Base-by-base conservation (phyloP, 331 rosid genomes). In the Pyracantha coccinea region DNA sequence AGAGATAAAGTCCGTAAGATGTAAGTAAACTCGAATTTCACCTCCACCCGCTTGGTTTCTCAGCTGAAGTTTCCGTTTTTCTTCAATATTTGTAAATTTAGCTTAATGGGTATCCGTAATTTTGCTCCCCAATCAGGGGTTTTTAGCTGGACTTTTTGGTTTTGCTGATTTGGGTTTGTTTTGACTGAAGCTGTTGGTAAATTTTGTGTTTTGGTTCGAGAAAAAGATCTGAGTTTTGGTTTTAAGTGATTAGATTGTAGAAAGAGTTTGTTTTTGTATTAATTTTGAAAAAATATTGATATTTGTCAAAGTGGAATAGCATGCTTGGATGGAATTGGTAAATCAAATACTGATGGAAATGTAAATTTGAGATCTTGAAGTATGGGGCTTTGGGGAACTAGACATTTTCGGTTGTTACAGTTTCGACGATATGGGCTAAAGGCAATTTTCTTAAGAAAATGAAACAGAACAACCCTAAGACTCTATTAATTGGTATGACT, bases 1-100 rank as follows among this genome's bases (percentile, higher is more conserved):
- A 82, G 87, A 86, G 91, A 93, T 52, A 90, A 88, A 83, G 98
- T 89, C 76, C 98, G 96, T 66, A 85, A 82, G 63, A 92, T 94
- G 97, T 92, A 84, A 76, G 97, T 90, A 85, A 76, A 84, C 28
- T 33, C 14, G 32, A 15, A 24, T 64, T 71, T 72, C 45, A 20
- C 47, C 60, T 8, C 59, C 24, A 27, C 75, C 44, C 67, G 5
- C 29, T 68, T 24, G 6, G 16, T 61, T 14, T 32, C n/a, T 69
- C 58, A 27, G 32, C 4, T 72, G 58, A 25, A 21, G 29, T 25
- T 69, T 45, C 67, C 67, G 10, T 47, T 44, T 20, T 33, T 67
- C 25, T 44, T 69, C 21, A 13, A 72, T 72, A 7, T 4, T 52
- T 41, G 25, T 63, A 24, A 53, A 50, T 65, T 57, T 71, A 33